Percentiles rank a stretch among this genome's conserved stretches.
Evolutionary conservation across 202 grass and related monocot genomes (phyloP).

Genomic region (Schoenoplectus tabernaemontani): DNA sequence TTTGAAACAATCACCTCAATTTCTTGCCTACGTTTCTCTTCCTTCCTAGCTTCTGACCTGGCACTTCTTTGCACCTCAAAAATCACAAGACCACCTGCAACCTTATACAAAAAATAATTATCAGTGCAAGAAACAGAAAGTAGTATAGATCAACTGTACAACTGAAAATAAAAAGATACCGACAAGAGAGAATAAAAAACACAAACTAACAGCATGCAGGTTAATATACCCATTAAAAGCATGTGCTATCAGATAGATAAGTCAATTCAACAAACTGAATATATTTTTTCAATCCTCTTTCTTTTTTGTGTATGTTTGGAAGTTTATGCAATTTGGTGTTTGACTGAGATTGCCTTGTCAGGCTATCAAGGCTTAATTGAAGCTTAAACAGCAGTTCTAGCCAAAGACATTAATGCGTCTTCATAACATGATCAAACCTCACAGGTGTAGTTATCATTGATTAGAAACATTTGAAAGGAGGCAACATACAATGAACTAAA

Average conservation of each 20-base stretch:
- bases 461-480: constrained; percentile 1
- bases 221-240: background rate
- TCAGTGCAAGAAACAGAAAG: background rate
- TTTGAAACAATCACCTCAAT: constrained; percentile 46
- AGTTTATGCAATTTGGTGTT: background rate
- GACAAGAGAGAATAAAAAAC: background rate
- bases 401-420: background rate
- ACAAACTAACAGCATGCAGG: background rate
- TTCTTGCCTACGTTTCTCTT: constrained; percentile 58
- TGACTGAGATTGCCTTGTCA: background rate
- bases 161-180: constrained; percentile 3
- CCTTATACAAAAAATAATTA: constrained; percentile 31
- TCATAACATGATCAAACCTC: background rate
- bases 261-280: background rate
- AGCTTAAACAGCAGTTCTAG: background rate
- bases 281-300: background rate
- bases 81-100: constrained; percentile 71
- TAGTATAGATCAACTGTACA: background rate
- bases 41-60: constrained; percentile 90
- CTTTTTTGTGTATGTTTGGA: background rate
- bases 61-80: constrained; percentile 95
- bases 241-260: background rate
- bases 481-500: constrained; percentile 1
- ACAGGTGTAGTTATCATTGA: background rate
- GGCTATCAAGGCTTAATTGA: background rate